Evolutionary conservation across 805 yeast species (phyloP), one percentile per base, ranked within the genome.

Genomic region (Wickerhamomyces xylosicus): DNA sequence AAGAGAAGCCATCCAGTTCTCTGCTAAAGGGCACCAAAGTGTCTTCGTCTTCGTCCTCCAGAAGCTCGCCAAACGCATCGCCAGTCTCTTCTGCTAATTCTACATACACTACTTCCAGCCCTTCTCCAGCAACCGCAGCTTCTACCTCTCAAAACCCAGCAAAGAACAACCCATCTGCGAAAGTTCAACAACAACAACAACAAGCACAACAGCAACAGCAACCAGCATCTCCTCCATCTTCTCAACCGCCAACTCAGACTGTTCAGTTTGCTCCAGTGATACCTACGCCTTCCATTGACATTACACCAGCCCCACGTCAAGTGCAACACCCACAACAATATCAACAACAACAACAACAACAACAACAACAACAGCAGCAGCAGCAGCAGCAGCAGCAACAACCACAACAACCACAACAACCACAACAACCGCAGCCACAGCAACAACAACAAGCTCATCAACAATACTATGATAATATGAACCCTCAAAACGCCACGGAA

Each of bases 121-220:
- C 61, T n/a, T 22, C 28, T 9, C 13, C 28, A 9, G 13, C 13
- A 31, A 48, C 9, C 40, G 44, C 45, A 32, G 36, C 52, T 15
- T 39, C 39, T 31, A 45, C 54, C 11, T 31, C 39, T 16, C 9
- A 27, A 29, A 19, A 21, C 18, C 15, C 37, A 35, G 18, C 40
- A 25, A 31, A 36, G 10, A 16, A 43, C 19, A 35, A 32, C 21
- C 40, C 42, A 32, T 31, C 39, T 21, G 35, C 36, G 18, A 34
- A 17, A 39, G 28, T 29, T 17, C 43, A 29, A 27, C 18, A 16
- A 18, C 37, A 31, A 4, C 31, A 34, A 5, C 35, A 38, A 19
- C 44, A 4, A 43, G 39, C 15, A 37, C 28, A 11, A 44, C 54
- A 15, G 47, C 56, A 9, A 53, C 56, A 17, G 45, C 53, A 40